These are phyloP conservation scores for Pisolithus microcarpus DNA, from an alignment of 768 basidiomycete genomes.

Conservation along the genomic window DNA sequence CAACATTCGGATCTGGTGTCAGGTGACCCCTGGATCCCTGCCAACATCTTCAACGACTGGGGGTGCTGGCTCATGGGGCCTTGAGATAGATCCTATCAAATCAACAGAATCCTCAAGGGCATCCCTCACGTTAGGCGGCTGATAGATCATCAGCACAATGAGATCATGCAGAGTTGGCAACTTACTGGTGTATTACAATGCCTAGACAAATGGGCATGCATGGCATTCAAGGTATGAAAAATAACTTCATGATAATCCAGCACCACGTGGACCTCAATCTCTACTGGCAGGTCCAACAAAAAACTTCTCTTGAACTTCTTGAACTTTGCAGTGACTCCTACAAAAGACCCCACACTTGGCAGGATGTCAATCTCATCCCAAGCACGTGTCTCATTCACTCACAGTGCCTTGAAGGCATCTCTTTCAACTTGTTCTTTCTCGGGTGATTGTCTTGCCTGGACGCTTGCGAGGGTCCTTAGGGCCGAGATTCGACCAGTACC, in stretches of 20 bases:
- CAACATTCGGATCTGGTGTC: background rate
- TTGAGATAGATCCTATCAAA: too few species aligned
- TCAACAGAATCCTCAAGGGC: background rate
- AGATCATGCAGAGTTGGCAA: conserved; percentile 6
- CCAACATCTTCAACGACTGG: too few species aligned
- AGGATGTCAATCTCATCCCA: background rate
- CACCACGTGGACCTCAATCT: conserved; percentile 7
- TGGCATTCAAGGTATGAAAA: conserved; percentile 19
- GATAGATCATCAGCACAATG: background rate
- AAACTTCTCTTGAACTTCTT: background rate
- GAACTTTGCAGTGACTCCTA: conserved; percentile 6
- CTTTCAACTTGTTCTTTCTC: conserved; percentile 11
- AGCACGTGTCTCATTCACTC: background rate
- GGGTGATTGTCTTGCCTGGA: background rate
- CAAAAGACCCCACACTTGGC: conserved; percentile 16
- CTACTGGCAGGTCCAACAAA: conserved; percentile 5
- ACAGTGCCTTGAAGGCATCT: conserved; percentile 6
- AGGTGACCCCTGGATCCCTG: background rate
- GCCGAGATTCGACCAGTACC: conserved; percentile 28
- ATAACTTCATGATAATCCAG: conserved; percentile 21
- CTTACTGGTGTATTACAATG: conserved; percentile 4
- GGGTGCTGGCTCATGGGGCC: too few species aligned
- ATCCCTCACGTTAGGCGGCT: background rate
- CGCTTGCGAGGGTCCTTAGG: background rate
- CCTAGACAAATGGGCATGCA: conserved; percentile 4